Evolutionary conservation across 2,329 filamentous ascomycete species (phyloP), one percentile per base, ranked within the genome.

Genomic region (Fusarium pilosicola): DNA sequence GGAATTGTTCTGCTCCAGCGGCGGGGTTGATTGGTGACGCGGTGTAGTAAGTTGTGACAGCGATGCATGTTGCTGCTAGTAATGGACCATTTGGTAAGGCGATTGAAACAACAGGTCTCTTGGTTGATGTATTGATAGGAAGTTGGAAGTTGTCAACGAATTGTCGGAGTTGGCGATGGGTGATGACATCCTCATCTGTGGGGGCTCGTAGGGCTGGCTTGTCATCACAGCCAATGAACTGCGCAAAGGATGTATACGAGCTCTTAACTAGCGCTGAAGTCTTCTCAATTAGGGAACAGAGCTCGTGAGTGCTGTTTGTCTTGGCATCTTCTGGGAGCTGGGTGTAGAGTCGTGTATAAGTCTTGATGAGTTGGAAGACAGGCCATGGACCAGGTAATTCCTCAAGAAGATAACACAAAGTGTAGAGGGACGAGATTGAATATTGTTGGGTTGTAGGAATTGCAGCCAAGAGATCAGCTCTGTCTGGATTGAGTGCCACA

Each of bases 11-110:
- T 3, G 39, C 24, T 8, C 63, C 65, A 6, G 65, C 54, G 7
- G 65, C 65, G 1, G 65, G 65, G n/a, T 68, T 68, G 22, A 68
- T 68, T 5, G 65, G 65, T 0, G 63, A 68, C 18, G 63, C 34
- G 4, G 39, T 68, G 28, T 68, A 68, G 41, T 68, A 68, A 26
- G 34, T 68, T 3, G 65, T 61, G 2, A 68, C 54, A 9, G 65
- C 65, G 9, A 68, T 38, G 11, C 65, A 68, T 15, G 65, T 68
- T 1, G 65, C 65, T 13, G 65, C 65, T 14, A 68, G 4, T 1
- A 68, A 36, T 1, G 65, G 65, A 1, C 63, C 65, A 12, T 68
- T 68, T 0, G 63, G 65, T 3, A 68, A 3, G 0, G 45, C 65
- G 3, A 68, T 67, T 0, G 65, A 68, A 1, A 68, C 54, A 4